Base-by-base conservation (phyloP, 352 stramenopile species). In the Pythium rishiriense region DNA sequence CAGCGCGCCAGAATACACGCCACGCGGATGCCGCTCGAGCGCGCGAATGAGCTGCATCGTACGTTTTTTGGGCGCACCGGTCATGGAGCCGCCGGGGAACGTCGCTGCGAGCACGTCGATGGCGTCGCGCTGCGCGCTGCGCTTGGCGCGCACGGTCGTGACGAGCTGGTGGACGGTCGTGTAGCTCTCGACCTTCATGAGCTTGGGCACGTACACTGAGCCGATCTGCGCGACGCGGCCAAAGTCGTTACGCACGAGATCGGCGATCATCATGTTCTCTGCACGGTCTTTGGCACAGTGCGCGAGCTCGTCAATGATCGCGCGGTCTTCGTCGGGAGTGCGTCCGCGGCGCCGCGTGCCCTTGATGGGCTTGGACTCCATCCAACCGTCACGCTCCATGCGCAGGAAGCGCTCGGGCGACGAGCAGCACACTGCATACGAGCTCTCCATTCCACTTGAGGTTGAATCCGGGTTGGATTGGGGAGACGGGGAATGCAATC, bases 231-330 rank as follows among this genome's bases (percentile, higher is more conserved):
- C 97, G 19, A 99, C 91, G n/a, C 93, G 69, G 21, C 90, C 90
- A 45, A 99, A 90, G 73, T 99, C 96, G 77, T 98, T 98, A 45
- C 96, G 84, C 26, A 99, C 81, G 37, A 99, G 80, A 75, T 99
- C 97, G 2, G 96, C 93, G 68, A 99, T 99, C 97, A 99, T 99
- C 64, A 99, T 93, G 69, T 99, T 99, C 68, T 99, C 96, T 1
- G 96, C 96, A 39, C 90, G 90, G 69, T 98, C 95, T 65, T 99
- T 99, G 26, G 91, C 73, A 24, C 87, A 97, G 21, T 65, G 61
- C 14, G 78, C 81, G 31, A 99, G 83, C 49, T 90, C 79, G 64
- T 85, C 22, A 15, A 79, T 78, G 55, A 96, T 91, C 15, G 50
- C 75, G 1, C 60, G 56, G 47, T 97, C 89, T 60, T 93, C 74